Percentiles rank a stretch among this genome's conserved stretches.
Evolutionary conservation across 495 filamentous ascomycete species (phyloP).

Genomic region (Penicillium arizonense): DNA sequence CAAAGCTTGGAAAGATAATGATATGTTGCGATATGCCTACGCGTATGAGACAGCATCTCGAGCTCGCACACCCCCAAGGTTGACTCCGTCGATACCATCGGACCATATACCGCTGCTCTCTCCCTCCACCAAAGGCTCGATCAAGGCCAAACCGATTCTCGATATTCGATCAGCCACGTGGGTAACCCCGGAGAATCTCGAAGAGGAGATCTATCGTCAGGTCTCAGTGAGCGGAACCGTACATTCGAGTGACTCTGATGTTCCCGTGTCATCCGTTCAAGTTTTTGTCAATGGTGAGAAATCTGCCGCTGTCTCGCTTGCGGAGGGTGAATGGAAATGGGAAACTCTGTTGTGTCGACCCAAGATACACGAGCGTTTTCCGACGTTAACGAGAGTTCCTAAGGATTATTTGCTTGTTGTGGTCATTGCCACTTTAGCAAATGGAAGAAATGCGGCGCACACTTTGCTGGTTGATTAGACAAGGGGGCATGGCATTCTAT

Average conservation of each 20-base stretch:
- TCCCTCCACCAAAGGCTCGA: background rate
- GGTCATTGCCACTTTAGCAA: background rate
- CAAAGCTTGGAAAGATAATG: conserved; percentile 10
- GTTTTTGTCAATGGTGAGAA: conserved; percentile 1
- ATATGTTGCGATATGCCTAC: conserved; percentile 20
- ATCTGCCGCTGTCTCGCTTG: background rate
- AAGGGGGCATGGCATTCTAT: too few relatives aligned
- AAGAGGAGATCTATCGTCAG: background rate
- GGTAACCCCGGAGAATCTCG: background rate
- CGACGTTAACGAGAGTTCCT: background rate
- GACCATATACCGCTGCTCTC: background rate
- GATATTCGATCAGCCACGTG: background rate
- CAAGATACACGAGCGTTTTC: background rate
- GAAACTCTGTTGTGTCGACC: background rate
- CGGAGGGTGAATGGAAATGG: conserved; percentile 1
- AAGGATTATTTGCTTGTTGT: conserved; percentile 5
- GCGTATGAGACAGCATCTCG: conserved; percentile 26
- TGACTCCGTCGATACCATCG: background rate
- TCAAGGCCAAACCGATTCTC: background rate
- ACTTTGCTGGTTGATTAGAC: conserved; percentile 2
- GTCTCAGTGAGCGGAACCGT: background rate
- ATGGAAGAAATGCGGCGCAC: conserved; percentile 1
- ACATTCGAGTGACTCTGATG: background rate
- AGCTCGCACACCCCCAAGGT: background rate
- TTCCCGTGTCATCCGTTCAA: background rate